phyloP scores from a whole-genome alignment of 139 green algal species.

The Auxenochlorella protothecoides region DNA sequence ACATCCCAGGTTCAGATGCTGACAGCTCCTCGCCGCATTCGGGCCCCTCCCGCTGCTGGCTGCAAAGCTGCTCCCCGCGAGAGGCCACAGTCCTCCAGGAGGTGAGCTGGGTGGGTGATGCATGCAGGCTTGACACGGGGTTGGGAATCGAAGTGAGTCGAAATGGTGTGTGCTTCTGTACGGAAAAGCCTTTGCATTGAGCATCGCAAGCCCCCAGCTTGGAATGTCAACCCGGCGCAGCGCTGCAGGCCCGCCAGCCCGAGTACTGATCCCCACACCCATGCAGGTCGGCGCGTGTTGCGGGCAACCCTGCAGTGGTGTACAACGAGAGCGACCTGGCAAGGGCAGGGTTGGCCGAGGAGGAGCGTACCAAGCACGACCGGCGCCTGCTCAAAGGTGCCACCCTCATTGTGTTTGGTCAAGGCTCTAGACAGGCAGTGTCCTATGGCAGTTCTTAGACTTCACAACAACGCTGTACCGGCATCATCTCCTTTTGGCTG shows the following conservation, averaged over 20 bases:
- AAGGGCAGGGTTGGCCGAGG: background rate
- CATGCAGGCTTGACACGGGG: too few species aligned
- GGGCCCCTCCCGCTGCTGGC: too few species aligned
- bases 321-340: background rate
- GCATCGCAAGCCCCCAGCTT: background rate
- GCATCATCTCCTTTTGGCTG: background rate
- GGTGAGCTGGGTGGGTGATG: too few species aligned
- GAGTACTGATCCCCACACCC: too few species aligned
- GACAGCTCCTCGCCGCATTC: too few species aligned
- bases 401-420: background rate
- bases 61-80: too few species aligned
- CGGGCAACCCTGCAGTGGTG: too few species aligned
- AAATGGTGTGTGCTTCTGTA: background rate
- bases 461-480: background rate
- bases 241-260: too few species aligned
- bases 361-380: background rate
- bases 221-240: background rate
- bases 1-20: background rate
- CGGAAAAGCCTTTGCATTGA: background rate
- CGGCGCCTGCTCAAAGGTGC: constrained; percentile 12
- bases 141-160: too few species aligned
- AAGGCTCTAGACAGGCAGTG: background rate
- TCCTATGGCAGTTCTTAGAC: background rate
- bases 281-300: background rate
- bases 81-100: too few species aligned